Percentiles rank a stretch among this genome's conserved stretches.
Evolutionary conservation across 2,329 filamentous ascomycete genomes (phyloP).

Genomic region (Aspergillus glaucus): DNA sequence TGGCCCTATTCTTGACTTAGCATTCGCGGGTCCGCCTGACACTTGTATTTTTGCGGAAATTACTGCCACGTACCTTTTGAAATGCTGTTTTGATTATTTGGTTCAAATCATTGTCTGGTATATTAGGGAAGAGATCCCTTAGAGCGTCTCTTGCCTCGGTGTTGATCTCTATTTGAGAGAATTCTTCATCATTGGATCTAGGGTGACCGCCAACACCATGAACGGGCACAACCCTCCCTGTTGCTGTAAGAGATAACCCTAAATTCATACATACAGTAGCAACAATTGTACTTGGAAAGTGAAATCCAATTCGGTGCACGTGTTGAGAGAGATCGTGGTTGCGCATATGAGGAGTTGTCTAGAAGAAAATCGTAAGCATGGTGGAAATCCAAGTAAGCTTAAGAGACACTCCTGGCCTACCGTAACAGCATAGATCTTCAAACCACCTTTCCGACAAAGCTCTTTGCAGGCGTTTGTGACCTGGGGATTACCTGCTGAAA

Average conservation of each 20-base stretch:
- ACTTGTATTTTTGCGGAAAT: conserved; percentile 4
- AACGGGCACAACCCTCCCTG: conserved; percentile 42
- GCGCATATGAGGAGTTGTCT: conserved; percentile 47
- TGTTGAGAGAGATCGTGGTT: conserved; percentile 53
- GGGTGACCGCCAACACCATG: conserved; percentile 20
- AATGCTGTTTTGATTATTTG: conserved; percentile 57
- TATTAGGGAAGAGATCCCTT: conserved; percentile 57
- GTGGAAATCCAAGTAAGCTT: conserved; percentile 1
- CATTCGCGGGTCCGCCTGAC: conserved; percentile 11
- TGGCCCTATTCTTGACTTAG: conserved; percentile 40
- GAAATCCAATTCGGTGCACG: conserved; percentile 56
- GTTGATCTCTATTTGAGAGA: conserved; percentile 43
- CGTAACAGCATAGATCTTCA: conserved; percentile 54
- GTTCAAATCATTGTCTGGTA: conserved; percentile 52
- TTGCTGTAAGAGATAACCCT: conserved; percentile 40
- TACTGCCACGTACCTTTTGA: conserved; percentile 43
- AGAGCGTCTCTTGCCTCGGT: conserved; percentile 55
- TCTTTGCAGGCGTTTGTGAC: conserved; percentile 57
- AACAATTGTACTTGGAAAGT: conserved; percentile 57
- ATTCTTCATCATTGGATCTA: conserved; percentile 23
- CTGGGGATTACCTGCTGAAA: conserved; percentile 54
- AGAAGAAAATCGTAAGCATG: conserved; percentile 9
- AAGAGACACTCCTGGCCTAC: conserved; percentile 38
- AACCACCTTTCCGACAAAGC: conserved; percentile 48
- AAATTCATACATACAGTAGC: conserved; percentile 49